phyloP scores from a whole-genome alignment of 2,329 filamentous ascomycete species.

The Fusarium papillatum region DNA sequence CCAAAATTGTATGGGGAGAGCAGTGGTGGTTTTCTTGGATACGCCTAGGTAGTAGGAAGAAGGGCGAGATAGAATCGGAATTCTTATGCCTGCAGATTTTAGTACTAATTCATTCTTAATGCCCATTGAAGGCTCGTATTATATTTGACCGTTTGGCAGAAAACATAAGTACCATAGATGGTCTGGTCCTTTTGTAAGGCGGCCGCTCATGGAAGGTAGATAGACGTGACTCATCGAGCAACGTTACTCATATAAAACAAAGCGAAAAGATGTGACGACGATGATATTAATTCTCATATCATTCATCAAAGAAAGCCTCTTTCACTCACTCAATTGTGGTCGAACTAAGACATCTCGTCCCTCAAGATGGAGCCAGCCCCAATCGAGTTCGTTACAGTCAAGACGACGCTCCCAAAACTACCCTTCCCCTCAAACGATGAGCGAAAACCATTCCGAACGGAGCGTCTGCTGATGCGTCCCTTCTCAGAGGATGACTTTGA shows the following conservation, averaged over 20 bases:
- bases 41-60: no score
- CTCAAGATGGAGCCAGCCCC: constrained; percentile 38
- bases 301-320: background rate
- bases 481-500: constrained; percentile 63
- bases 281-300: background rate
- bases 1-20: no score
- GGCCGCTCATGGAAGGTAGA: background rate
- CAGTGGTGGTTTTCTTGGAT: no score
- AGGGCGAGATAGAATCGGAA: no score
- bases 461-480: constrained; percentile 68
- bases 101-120: no score
- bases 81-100: no score
- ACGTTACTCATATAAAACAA: background rate
- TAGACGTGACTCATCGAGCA: background rate
- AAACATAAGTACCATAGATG: no score
- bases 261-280: background rate
- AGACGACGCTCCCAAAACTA: constrained; percentile 60
- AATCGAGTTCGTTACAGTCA: constrained; percentile 56
- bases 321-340: background rate
- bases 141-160: no score
- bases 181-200: background rate
- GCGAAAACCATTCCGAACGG: constrained; percentile 59
- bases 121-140: no score
- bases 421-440: constrained; percentile 56
- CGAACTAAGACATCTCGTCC: background rate